phyloP scores from a whole-genome alignment of 495 filamentous ascomycete species.

The Daldinia concentrica region DNA sequence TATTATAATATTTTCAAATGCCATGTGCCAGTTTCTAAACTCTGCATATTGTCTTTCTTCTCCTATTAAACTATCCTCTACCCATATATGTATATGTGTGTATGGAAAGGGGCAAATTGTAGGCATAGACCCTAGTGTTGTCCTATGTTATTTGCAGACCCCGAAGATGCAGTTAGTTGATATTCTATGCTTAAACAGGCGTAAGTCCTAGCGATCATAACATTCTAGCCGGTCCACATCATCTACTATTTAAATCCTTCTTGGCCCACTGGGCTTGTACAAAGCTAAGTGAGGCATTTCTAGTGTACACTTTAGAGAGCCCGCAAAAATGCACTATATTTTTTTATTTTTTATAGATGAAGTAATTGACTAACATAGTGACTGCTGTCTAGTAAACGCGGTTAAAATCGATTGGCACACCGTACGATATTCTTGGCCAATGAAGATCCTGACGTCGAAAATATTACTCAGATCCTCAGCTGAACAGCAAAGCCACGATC shows the following conservation, averaged over 20 bases:
- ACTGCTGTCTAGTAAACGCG: neutral
- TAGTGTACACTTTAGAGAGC: too few species aligned
- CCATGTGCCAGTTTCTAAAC: too few species aligned
- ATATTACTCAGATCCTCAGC: neutral
- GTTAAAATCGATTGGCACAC: neutral
- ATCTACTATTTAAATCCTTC: neutral
- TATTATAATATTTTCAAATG: too few species aligned
- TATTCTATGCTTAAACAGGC: neutral
- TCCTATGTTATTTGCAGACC: too few species aligned
- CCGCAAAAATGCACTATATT: neutral
- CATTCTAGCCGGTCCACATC: neutral
- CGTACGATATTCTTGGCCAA: neutral
- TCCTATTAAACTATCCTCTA: too few species aligned
- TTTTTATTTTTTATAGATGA: neutral
- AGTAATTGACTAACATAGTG: neutral
- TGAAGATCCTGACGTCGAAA: neutral
- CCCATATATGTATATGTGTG: neutral
- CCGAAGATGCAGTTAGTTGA: neutral
- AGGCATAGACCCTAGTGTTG: neutral
- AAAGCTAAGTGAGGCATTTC: neutral
- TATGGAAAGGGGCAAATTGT: neutral
- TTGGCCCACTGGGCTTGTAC: neutral
- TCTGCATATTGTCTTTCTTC: neutral
- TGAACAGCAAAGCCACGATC: neutral
- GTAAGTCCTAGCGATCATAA: neutral